Conservation (phyloP, 805 yeast genomes). For the Candida nitratophila region DNA sequence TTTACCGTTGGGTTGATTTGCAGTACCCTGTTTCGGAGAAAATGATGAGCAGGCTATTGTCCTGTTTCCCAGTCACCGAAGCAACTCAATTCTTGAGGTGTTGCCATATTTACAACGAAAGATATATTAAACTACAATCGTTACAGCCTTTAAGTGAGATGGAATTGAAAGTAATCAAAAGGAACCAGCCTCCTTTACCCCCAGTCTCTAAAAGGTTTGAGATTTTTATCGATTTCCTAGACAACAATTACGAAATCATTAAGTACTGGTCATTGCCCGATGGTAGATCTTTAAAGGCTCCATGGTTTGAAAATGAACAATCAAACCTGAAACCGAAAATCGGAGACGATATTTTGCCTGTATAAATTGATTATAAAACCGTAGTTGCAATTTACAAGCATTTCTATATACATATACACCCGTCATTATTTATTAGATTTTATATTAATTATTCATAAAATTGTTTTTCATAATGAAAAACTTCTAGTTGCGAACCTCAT, state of each 20-base stretch:
- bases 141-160: conserved; percentile 16
- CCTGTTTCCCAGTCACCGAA: conserved; percentile 13
- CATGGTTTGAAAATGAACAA: no score
- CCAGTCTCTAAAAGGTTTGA: conserved; percentile 13
- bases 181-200: conserved; percentile 2
- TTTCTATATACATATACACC: no score
- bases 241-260: conserved; percentile 24
- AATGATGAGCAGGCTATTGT: conserved; percentile 15
- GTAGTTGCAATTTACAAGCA: no score
- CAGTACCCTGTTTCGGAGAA: conserved; percentile 15
- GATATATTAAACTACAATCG: conserved; percentile 5
- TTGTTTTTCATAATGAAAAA: no score
- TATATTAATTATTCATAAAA: no score
- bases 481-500: no score
- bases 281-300: neutral
- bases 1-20: conserved; percentile 49
- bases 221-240: conserved; percentile 15
- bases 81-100: conserved; percentile 13
- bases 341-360: no score
- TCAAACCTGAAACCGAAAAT: no score
- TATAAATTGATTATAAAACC: no score
- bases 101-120: conserved; percentile 12
- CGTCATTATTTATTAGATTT: no score
- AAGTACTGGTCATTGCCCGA: conserved; percentile 25
- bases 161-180: conserved; percentile 14